Evolutionary conservation across 257 asterid genomes (phyloP).

Genomic region (Orobanche coerulescens): DNA sequence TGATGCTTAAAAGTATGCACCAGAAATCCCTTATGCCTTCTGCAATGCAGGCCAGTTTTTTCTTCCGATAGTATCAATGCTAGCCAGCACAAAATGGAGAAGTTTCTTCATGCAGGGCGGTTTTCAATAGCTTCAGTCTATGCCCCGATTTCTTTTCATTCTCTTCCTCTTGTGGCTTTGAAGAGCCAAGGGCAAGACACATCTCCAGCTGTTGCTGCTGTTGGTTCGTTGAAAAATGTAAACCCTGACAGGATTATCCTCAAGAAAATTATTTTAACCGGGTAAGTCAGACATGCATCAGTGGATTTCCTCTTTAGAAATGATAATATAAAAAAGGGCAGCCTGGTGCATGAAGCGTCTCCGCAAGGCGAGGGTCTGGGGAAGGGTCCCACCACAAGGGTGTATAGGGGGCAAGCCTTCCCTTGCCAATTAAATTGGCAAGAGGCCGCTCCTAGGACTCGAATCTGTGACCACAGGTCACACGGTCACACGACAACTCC

Average conservation of each 20-base stretch:
- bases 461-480: too few relatives aligned
- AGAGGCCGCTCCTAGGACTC: too few relatives aligned
- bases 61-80: slow-evolving; percentile 72
- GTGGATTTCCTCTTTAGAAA: too few relatives aligned
- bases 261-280: slow-evolving; percentile 84
- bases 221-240: slow-evolving; percentile 72
- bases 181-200: slow-evolving; percentile 51
- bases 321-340: too few relatives aligned
- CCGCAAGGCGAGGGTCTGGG: too few relatives aligned
- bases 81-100: slow-evolving; percentile 94
- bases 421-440: too few relatives aligned
- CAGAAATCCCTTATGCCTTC: slow-evolving; percentile 1
- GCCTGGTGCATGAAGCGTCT: too few relatives aligned
- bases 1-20: too few relatives aligned
- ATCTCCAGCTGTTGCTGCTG: slow-evolving; percentile 67
- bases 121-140: slow-evolving; percentile 79
- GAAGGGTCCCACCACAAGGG: too few relatives aligned
- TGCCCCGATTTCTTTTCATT: slow-evolving; percentile 77
- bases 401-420: too few relatives aligned
- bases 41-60: slow-evolving; percentile 64
- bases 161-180: slow-evolving; percentile 72
- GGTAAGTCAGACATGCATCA: slow-evolving; percentile 42
- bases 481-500: too few relatives aligned
- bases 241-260: slow-evolving; percentile 79
- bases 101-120: slow-evolving; percentile 88